Conservation (phyloP, 148 eudicot species). For the Fagopyrum tataricum region DNA sequence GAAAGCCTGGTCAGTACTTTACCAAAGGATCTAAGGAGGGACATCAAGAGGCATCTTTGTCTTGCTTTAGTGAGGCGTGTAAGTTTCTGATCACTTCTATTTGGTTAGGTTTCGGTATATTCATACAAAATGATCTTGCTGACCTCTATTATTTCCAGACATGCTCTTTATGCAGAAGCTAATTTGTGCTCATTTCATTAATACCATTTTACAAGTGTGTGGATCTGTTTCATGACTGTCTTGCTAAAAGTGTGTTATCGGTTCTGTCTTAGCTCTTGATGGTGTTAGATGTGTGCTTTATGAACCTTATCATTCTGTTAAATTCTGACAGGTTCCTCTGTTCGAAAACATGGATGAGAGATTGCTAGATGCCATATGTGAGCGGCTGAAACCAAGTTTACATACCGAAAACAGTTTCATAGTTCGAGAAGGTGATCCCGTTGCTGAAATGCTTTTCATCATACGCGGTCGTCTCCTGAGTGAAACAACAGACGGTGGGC, state of each 20-base stretch:
- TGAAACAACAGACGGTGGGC: constrained; percentile 94
- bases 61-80: constrained; percentile 21
- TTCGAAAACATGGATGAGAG: constrained; percentile 95
- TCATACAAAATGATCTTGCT: background rate
- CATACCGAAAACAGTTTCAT: constrained; percentile 72
- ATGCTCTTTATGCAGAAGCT: background rate
- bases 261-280: background rate
- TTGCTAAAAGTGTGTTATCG: background rate
- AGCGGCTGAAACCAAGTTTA: constrained; percentile 79
- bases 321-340: constrained; percentile 55
- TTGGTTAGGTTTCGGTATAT: background rate
- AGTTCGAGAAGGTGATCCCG: constrained; percentile 92
- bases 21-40: constrained; percentile 21
- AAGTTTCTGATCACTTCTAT: constrained; percentile 8
- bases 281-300: background rate
- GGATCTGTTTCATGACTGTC: background rate
- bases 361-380: constrained; percentile 86
- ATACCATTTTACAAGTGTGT: background rate
- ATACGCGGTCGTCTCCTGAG: constrained; percentile 89
- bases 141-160: background rate
- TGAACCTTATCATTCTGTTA: background rate
- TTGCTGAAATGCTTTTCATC: constrained; percentile 89
- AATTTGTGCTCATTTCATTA: too few relatives aligned
- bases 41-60: constrained; percentile 21
- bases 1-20: constrained; percentile 17